Base-by-base conservation (phyloP, 345 rosid genomes). In the Orychophragmus violaceus region DNA sequence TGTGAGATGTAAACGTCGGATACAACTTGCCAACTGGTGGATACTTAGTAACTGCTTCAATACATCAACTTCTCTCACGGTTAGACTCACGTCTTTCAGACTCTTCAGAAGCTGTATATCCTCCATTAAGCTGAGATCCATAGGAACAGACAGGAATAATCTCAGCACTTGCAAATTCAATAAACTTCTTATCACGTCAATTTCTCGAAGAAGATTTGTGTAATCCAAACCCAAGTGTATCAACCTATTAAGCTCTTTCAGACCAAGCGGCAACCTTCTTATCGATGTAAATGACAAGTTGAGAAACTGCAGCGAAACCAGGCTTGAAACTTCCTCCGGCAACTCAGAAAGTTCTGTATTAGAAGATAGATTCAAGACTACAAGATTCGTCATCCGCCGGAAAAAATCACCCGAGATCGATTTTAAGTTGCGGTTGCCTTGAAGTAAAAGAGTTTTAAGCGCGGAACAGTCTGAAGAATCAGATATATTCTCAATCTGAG, bases 221-320 rank as follows among this genome's bases (percentile, higher is more conserved):
- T 22, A 0, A 13, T 58, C 62, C 8, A 58, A 36, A 58, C 36
- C 62, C 62, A 58, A 58, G 48, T 58, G 63, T 33, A 58, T 58
- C 63, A 58, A 1, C 6, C 5, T 58, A 13, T 8, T 37, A n/a
- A 58, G 48, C 48, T 36, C 19, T 58, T 58, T 37, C 1, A 58
- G 11, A 8, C 32, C 48, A 36, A 0, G 1, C 4, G 63, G 63
- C 9, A 58, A n/a, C 6, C 8, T 0, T 36, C 0, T 22, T 5
- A 58, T 58, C 11, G 0, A 1, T 22, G 62, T 36, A 2, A 7
- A 0, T 58, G 63, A 36, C 8, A 58, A 58, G 48, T 58, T 58
- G 63, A 58, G 63, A 37, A 36, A 19, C 63, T 4, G 63, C 30
- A 58, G 32, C 8, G 18, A 58, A 1, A 7, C 48, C 19, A 58